Conservation (phyloP, 1,139 yeast genomes). For the Saccharomyces hybrid region DNA sequence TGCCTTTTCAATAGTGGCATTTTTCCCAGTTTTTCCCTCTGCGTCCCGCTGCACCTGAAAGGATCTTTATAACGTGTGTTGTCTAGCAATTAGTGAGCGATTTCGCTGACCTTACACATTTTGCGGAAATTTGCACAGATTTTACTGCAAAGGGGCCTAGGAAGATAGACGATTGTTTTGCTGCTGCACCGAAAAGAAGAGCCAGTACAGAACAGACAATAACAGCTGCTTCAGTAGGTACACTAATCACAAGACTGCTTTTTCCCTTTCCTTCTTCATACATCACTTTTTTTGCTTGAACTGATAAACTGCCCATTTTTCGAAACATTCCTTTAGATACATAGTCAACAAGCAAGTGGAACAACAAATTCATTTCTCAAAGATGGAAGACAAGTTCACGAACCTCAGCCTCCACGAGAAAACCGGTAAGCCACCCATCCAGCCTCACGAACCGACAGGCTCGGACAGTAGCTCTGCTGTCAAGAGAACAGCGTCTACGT, state of each 20-base stretch:
- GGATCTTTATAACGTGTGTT: constrained; percentile 1
- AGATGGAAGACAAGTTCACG: constrained; percentile 9
- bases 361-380: not conserved
- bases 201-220: not conserved
- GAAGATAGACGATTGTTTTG: not conserved
- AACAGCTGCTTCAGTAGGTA: not conserved
- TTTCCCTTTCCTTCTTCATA: not conserved
- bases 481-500: constrained; percentile 21
- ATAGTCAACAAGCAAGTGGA: not conserved
- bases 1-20: not conserved
- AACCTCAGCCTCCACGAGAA: constrained; percentile 1
- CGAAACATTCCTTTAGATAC: not conserved
- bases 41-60: constrained; percentile 1
- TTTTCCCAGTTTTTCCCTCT: not conserved
- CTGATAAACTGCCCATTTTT: not conserved
- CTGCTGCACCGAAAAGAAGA: not conserved
- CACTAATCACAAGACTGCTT: not conserved
- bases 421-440: constrained; percentile 1
- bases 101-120: not conserved
- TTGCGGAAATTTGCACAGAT: not conserved
- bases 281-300: not conserved
- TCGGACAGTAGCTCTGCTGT: constrained; percentile 5
- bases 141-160: not conserved
- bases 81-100: not conserved
- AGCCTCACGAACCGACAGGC: constrained; percentile 4